Evolutionary conservation across 2,329 filamentous ascomycete genomes (phyloP).

Genomic region (Ceratocystis papillata): DNA sequence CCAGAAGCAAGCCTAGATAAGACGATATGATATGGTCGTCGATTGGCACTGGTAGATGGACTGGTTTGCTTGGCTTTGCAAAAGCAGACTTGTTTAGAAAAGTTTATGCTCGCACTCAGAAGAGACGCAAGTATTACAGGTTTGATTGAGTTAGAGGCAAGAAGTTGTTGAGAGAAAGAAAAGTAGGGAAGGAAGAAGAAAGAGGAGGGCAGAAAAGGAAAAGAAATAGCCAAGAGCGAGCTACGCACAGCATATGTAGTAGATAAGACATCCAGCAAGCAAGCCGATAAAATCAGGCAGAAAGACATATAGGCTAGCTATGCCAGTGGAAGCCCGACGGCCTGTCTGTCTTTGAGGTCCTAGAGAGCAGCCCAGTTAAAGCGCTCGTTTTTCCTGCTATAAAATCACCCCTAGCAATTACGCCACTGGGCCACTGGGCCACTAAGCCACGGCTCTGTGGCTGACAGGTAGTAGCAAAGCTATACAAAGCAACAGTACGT

Average conservation of each 20-base stretch:
- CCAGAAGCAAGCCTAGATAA: background rate
- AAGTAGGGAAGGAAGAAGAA: background rate
- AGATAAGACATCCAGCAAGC: constrained; percentile 1
- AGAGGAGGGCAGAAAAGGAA: background rate
- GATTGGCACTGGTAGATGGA: background rate
- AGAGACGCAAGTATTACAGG: background rate
- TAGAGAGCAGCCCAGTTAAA: background rate
- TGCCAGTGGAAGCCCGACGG: background rate
- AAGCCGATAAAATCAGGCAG: background rate
- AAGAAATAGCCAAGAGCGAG: background rate
- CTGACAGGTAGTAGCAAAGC: background rate
- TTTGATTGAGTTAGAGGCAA: background rate
- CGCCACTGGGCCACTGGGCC: background rate
- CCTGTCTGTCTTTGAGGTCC: background rate
- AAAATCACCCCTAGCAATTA: background rate
- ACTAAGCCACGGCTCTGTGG: background rate
- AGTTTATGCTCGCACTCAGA: background rate
- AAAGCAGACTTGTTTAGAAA: background rate
- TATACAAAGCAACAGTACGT: background rate
- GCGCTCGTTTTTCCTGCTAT: background rate
- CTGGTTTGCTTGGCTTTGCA: background rate
- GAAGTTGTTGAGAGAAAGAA: background rate
- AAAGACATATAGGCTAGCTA: background rate
- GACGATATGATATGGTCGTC: background rate
- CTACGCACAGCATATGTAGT: background rate